These are phyloP conservation scores for Diutina siamensis DNA, from an alignment of 1,139 yeast species.

Conservation along the genomic window DNA sequence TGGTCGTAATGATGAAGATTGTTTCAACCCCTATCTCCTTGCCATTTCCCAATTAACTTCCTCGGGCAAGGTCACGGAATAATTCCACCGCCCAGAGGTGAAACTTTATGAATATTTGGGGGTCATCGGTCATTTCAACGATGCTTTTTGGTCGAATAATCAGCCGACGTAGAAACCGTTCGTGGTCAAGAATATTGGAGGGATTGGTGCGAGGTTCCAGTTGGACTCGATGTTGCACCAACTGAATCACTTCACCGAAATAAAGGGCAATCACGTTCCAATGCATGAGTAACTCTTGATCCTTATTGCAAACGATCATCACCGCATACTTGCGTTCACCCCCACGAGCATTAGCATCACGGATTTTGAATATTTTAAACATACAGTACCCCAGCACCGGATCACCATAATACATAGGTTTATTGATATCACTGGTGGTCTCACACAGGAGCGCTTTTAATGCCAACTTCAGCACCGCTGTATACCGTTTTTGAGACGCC, in stretches of 20 bases:
- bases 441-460: constrained; percentile 65
- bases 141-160: constrained; percentile 46
- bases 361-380: constrained; percentile 52
- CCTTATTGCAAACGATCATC: constrained; percentile 51
- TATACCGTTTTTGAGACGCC: constrained; percentile 36
- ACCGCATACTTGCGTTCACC: constrained; percentile 64
- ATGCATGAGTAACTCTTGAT: constrained; percentile 36
- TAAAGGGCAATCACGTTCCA: constrained; percentile 49
- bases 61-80: constrained; percentile 14
- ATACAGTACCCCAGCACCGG: constrained; percentile 56
- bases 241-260: constrained; percentile 37
- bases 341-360: constrained; percentile 66
- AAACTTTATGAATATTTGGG: constrained; percentile 45
- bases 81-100: constrained; percentile 59
- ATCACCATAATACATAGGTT: constrained; percentile 67
- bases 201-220: constrained; percentile 7
- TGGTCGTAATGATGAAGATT: not conserved
- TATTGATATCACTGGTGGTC: constrained; percentile 50
- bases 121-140: constrained; percentile 49
- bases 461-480: constrained; percentile 47
- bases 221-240: constrained; percentile 35
- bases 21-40: not conserved
- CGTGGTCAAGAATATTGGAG: constrained; percentile 27
- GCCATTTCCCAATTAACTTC: not conserved
- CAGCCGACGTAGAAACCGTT: constrained; percentile 41